Percentiles rank a stretch among this genome's conserved stretches.
Evolutionary conservation across 2,329 filamentous ascomycete species (phyloP).

Genomic region (Cryphonectria parasitica): DNA sequence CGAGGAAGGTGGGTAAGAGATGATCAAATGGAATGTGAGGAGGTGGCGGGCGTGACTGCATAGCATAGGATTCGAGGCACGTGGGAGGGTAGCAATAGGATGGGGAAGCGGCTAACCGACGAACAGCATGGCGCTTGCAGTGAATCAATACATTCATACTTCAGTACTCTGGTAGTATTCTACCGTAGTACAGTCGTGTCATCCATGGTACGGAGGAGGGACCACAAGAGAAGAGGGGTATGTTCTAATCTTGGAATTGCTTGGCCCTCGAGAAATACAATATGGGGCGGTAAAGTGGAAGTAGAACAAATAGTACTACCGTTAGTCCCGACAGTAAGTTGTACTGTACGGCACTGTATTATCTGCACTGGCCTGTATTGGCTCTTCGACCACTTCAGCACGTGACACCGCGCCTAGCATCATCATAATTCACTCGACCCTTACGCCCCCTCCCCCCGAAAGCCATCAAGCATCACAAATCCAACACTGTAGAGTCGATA

Average conservation of each 20-base stretch:
- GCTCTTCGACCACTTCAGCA: neutral
- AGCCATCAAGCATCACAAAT: neutral
- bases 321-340: neutral
- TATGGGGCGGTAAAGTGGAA: too few species aligned
- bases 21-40: neutral
- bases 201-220: neutral
- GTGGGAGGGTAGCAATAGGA: neutral
- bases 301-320: too few species aligned
- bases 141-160: neutral
- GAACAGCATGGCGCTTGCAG: neutral
- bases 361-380: neutral
- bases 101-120: neutral
- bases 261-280: too few species aligned
- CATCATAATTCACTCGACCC: neutral
- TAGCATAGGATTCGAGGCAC: neutral
- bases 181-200: too few species aligned
- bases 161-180: neutral
- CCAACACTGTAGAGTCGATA: neutral
- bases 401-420: slow-evolving; percentile 15
- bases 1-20: neutral
- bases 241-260: neutral
- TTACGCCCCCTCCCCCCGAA: neutral
- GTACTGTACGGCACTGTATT: neutral
- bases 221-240: neutral
- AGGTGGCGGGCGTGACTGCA: neutral